These are phyloP conservation scores for Piromyces finnis DNA, from an alignment of 192 early-diverging fungal genomes.

Conservation along the genomic window DNA sequence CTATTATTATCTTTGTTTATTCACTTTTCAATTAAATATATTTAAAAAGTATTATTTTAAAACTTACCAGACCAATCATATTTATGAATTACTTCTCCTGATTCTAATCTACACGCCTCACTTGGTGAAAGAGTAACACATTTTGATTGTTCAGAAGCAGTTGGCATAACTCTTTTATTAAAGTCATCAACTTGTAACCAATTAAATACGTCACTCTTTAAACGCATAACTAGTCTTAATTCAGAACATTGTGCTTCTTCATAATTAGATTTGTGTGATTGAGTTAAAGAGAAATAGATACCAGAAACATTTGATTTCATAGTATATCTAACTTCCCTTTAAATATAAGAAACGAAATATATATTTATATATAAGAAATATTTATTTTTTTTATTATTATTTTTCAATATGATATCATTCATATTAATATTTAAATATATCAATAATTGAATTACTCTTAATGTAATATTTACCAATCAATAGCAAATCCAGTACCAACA, in stretches of 20 bases:
- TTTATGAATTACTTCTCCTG: background rate
- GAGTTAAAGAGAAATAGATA: background rate
- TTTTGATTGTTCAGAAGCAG: background rate
- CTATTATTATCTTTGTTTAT: too few species aligned
- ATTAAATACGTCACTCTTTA: background rate
- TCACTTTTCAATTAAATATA: too few species aligned
- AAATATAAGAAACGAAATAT: too few species aligned
- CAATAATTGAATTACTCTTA: too few species aligned
- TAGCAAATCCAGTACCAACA: too few species aligned
- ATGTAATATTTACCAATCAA: too few species aligned
- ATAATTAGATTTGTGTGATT: background rate
- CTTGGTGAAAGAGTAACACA: background rate
- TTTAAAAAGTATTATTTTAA: too few species aligned
- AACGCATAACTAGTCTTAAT: background rate
- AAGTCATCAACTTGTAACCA: background rate
- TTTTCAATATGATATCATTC: too few species aligned
- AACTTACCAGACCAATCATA: background rate
- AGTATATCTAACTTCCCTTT: background rate
- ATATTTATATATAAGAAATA: too few species aligned
- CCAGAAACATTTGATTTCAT: background rate
- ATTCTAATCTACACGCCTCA: background rate
- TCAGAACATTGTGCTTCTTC: background rate
- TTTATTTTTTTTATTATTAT: too few species aligned
- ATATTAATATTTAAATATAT: too few species aligned
- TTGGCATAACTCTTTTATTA: background rate